phyloP scores from a whole-genome alignment of 2,329 filamentous ascomycete species.

The Cryphonectria parasitica region DNA sequence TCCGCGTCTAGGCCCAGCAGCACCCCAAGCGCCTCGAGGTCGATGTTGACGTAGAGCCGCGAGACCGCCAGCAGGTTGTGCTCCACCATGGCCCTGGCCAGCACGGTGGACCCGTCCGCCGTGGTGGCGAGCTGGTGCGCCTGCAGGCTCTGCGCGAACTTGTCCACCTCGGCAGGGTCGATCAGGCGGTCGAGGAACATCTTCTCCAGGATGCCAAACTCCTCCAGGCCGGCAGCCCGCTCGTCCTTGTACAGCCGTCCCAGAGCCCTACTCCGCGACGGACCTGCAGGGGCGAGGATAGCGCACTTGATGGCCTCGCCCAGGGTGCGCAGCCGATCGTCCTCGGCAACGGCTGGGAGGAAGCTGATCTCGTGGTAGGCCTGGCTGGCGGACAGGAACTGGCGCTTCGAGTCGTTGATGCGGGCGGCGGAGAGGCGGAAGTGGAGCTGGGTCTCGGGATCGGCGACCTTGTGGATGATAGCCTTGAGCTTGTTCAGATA shows the following conservation, averaged over 20 bases:
- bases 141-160: conserved; percentile 79
- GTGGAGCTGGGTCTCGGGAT: conserved; percentile 76
- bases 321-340: conserved; percentile 83
- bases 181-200: conserved; percentile 93
- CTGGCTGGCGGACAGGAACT: conserved; percentile 85
- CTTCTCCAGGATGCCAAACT: conserved; percentile 92
- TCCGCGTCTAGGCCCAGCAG: conserved; percentile 79
- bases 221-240: conserved; percentile 71
- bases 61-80: conserved; percentile 92
- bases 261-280: conserved; percentile 77
- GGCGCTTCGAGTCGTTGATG: conserved; percentile 87
- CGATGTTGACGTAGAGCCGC: conserved; percentile 76
- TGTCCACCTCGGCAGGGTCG: conserved; percentile 77
- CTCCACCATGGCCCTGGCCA: conserved; percentile 91
- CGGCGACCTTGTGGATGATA: conserved; percentile 76
- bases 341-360: conserved; percentile 76
- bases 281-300: conserved; percentile 88
- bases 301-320: conserved; percentile 89
- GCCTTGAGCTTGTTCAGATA: conserved; percentile 97
- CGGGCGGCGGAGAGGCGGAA: conserved; percentile 92
- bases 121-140: conserved; percentile 91
- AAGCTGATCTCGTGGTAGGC: conserved; percentile 89
- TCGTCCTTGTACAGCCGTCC: conserved; percentile 94
- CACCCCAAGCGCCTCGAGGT: conserved; percentile 72
- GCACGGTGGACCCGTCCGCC: conserved; percentile 87